Base-by-base conservation (phyloP, 2,329 filamentous ascomycete species). In the Rhynchosporium secalis region DNA sequence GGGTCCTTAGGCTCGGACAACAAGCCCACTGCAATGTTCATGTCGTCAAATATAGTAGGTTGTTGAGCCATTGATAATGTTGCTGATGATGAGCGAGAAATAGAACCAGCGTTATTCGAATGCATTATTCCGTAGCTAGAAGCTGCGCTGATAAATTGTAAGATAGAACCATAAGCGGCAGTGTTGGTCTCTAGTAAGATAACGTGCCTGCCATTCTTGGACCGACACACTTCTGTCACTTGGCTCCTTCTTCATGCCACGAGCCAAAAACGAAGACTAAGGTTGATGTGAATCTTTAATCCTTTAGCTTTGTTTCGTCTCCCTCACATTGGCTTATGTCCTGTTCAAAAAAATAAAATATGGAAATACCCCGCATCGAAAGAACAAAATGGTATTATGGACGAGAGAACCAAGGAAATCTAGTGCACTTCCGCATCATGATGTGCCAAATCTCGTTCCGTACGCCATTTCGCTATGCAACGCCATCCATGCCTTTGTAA, bases 381-480 rank as follows among this genome's bases (percentile, higher is more conserved):
- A 45, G 56, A 58, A 52, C 45, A 59, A 45, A 57, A 48, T 63
- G 62, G 62, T 60, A 63, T 63, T 72, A 64, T 68, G 54, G 64
- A 64, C 66, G 49, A 64, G 58, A 57, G 49, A 48, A 62, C 54
- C 61, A 66, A 68, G 61, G 65, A 72, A 62, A 71, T 72, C 70
- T 71, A 70, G 64, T 61, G 59, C 67, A 62, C 61, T 63, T 63
- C 20, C 56, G 66, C 66, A 64, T 62, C 62, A 55, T 57, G 29
- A 55, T 69, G 62, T 69, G 64, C 65, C 63, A 66, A 68, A 64
- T 67, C 63, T 68, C 57, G 58, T 58, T 56, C 69, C 65, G 47
- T 66, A 73, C 72, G 72, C 73, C 73, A 62, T 57, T 65, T 73
- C 72, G 72, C 72, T 74, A 74, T 74, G 72, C 72, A 74, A 73